phyloP scores from a whole-genome alignment of 805 yeast species.

The Teunomyces aglyptinius region DNA sequence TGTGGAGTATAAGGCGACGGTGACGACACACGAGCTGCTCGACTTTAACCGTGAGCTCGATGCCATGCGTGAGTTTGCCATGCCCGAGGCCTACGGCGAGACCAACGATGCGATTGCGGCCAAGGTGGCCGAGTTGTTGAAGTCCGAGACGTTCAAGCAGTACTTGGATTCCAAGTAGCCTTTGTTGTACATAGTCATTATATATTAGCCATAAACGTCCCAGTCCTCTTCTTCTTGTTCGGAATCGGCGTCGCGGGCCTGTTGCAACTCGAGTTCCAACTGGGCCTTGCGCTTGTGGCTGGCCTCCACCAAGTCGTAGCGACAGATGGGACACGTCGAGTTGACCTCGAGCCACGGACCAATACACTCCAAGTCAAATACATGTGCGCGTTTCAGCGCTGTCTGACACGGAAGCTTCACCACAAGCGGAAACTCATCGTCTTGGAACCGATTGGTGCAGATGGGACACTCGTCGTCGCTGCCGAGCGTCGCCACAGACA shows the following conservation, averaged over 20 bases:
- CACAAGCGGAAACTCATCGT: conserved; percentile 75
- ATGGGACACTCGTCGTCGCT: conserved; percentile 74
- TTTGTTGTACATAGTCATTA: background rate
- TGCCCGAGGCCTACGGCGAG: conserved; percentile 35
- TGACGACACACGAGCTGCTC: conserved; percentile 46
- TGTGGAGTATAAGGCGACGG: conserved; percentile 76
- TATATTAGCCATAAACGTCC: conserved; percentile 70
- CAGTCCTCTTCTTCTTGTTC: conserved; percentile 64
- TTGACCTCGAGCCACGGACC: conserved; percentile 82
- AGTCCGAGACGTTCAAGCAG: conserved; percentile 67
- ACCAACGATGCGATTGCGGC: conserved; percentile 50
- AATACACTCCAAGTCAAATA: conserved; percentile 85
- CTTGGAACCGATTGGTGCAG: conserved; percentile 69
- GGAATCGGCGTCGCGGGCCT: conserved; percentile 43
- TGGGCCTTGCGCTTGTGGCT: conserved; percentile 23
- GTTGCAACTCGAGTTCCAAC: conserved; percentile 33
- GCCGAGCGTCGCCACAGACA: conserved; percentile 38
- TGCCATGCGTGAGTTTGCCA: conserved; percentile 24
- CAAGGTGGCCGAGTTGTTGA: conserved; percentile 68
- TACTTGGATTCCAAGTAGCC: conserved; percentile 30
- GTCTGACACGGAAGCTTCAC: conserved; percentile 68
- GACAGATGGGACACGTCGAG: conserved; percentile 81
- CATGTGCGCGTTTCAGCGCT: conserved; percentile 45
- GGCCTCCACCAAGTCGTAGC: conserved; percentile 59
- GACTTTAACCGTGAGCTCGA: conserved; percentile 35